Evolutionary conservation across 257 asterid genomes (phyloP).

Genomic region (Mitragyna speciosa): DNA sequence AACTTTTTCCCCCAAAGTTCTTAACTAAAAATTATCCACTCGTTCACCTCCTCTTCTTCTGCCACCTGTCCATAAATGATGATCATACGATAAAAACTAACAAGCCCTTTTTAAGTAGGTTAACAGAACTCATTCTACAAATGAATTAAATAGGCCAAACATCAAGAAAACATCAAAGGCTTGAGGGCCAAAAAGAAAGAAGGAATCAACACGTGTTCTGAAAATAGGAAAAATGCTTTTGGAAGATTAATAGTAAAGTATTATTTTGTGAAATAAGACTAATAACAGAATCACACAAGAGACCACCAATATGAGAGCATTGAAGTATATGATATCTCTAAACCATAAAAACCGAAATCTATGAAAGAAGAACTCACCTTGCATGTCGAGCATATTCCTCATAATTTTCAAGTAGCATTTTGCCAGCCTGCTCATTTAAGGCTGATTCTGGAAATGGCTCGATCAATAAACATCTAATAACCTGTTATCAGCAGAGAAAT

Average conservation of each 20-base stretch:
- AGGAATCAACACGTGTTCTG: neutral
- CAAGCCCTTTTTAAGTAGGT: neutral
- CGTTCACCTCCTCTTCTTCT: neutral
- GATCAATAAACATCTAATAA: constrained; percentile 87
- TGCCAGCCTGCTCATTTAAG: constrained; percentile 93
- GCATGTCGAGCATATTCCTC: constrained; percentile 92
- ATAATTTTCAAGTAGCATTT: constrained; percentile 87
- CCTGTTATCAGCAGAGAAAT: constrained; percentile 41
- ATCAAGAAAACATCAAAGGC: neutral
- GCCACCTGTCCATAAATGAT: neutral
- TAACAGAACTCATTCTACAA: neutral
- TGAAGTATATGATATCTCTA: too few species aligned
- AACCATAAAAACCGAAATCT: neutral
- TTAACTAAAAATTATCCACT: neutral
- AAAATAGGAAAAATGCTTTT: neutral
- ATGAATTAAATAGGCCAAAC: neutral
- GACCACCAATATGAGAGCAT: neutral
- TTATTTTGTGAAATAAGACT: neutral
- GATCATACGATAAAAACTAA: neutral
- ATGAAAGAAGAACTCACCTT: constrained; percentile 42
- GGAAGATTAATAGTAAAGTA: neutral
- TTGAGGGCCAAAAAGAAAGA: neutral
- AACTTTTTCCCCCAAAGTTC: neutral
- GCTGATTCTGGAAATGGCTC: constrained; percentile 99
- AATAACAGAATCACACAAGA: constrained; percentile 6